Base-by-base conservation (phyloP, 228 moss, liverwort and hornwort species). In the Sphagnum magellanicum region DNA sequence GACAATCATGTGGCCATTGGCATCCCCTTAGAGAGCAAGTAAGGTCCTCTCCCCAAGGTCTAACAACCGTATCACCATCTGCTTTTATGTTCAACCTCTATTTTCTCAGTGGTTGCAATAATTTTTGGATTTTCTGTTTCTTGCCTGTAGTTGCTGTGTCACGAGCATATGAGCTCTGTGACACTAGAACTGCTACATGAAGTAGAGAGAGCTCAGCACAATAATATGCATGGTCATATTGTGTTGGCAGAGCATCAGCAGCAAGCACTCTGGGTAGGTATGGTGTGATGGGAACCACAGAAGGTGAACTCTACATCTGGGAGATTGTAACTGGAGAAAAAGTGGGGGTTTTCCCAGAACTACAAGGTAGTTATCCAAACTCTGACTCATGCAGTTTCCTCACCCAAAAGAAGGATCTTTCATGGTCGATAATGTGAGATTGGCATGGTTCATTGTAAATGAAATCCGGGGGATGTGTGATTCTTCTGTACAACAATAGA, bases 261-360 rank as follows among this genome's bases (percentile, higher is more conserved):
- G 62, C 73, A 66, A 65, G 70, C 51, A 65, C 69, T 5, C 16
- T 76, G 49, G 76, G 80, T 73, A 15, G 48, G 8, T 73, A 73
- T 70, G 80, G 80, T 14, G 76, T 80, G 14, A 70, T 76, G 65
- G 80, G 80, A 50, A 80, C 76, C 14, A 49, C 66, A 50, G 76
- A 63, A 64, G 80, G 80, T 53, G 53, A 69, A n/a, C 72, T 80
- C 50, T 76, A 76, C 10, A 48, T 76, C 16, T 80, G 76, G 80
- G 80, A 80, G 49, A 70, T 76, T 55, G 62, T 61, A 32, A 72
- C 15, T 63, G 80, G 80, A 6, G 53, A 16, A 8, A 80, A 66
- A 66, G 17, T 76, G 57, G 51, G 15, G 47, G 69, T 72, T 48
- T 61, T 76, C 10, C 50, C 72, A n/a, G 71, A 74, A 64, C 74